Evolutionary conservation across 164 flowering plant genomes (phyloP), one percentile per base, ranked within the genome.

Genomic region (Echeveria elegans): DNA sequence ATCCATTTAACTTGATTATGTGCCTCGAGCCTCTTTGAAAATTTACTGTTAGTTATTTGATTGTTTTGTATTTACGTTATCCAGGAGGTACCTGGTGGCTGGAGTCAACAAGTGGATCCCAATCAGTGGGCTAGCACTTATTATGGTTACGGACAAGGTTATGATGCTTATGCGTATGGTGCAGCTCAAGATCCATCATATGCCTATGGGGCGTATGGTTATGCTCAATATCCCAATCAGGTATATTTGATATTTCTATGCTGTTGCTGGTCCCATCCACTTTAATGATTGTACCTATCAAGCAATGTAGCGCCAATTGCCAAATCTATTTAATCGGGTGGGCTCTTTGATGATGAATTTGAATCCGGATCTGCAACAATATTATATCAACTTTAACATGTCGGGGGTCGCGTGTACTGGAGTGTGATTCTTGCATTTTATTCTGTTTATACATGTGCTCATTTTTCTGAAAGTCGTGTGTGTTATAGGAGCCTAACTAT

Each of bases 101-200:
- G 92, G 96, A 84, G 79, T 64, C 85, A 80, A 73, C 88, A 87
- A 70, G 80, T 77, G 34, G 97, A 90, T 81, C 90, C 91, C 4
- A 88, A 65, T 74, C 98, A 90, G 71, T 90, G 88, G 91, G 67
- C 61, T 28, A 56, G 78, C 72, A 85, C 93, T 29, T 94, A 91
- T 77, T 94, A 94, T 81, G 96, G 89, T 73, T 91, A 91, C 77
- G 97, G 91, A 68, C 96, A 90, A 76, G 96, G 96, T 32, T 90
- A 90, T 76, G 97, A 94, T 78, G 83, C 93, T 31, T 94, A 89
- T 83, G 87, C 83, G 43, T 94, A 90, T 81, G 92, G 88, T 34
- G 82, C 91, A 68, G 61, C 85, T 70, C 90, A 84, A 3, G 97
- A 94, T 78, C 92, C 97, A 29, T 84, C 94, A 50, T 90, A 93